Evolutionary conservation across 2,329 filamentous ascomycete genomes (phyloP).

Genomic region (Didymella keratinophila): DNA sequence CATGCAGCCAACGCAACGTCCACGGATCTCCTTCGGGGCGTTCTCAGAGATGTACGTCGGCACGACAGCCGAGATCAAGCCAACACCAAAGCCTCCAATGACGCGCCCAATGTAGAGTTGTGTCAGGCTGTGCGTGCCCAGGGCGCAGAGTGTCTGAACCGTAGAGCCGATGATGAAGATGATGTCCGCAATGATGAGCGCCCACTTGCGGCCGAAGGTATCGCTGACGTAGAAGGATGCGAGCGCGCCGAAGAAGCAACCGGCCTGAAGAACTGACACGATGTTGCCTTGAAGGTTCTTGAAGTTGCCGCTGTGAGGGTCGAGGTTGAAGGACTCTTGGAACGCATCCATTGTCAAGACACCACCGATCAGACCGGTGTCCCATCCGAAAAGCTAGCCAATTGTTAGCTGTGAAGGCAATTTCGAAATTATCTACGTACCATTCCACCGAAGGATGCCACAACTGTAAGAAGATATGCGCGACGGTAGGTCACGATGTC

Average conservation of each 20-base stretch:
- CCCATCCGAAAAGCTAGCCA: conserved; percentile 47
- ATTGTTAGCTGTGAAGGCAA: neutral
- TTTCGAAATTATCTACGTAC: neutral
- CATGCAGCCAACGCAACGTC: conserved; percentile 50
- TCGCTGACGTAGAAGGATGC: conserved; percentile 54
- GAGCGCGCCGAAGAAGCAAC: conserved; percentile 56
- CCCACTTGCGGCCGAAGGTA: conserved; percentile 52
- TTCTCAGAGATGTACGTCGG: conserved; percentile 58
- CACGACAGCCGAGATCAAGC: conserved; percentile 53
- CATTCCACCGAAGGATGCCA: conserved; percentile 56
- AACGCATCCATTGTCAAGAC: conserved; percentile 55
- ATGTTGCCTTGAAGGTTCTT: conserved; percentile 55
- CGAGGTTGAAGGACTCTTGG: conserved; percentile 52
- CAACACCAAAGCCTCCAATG: conserved; percentile 56
- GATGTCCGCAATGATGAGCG: conserved; percentile 53
- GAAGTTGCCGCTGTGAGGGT: conserved; percentile 44
- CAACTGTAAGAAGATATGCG: conserved; percentile 52
- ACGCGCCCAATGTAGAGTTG: conserved; percentile 55
- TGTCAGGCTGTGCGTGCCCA: conserved; percentile 45
- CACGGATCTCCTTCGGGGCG: conserved; percentile 53
- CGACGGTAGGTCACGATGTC: conserved; percentile 53
- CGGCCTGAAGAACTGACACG: conserved; percentile 55
- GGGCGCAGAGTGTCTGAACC: conserved; percentile 51
- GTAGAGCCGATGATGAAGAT: conserved; percentile 55
- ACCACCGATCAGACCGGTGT: conserved; percentile 50